Conservation (phyloP, 345 rosid species). For the Eucalyptus fibrosa region DNA sequence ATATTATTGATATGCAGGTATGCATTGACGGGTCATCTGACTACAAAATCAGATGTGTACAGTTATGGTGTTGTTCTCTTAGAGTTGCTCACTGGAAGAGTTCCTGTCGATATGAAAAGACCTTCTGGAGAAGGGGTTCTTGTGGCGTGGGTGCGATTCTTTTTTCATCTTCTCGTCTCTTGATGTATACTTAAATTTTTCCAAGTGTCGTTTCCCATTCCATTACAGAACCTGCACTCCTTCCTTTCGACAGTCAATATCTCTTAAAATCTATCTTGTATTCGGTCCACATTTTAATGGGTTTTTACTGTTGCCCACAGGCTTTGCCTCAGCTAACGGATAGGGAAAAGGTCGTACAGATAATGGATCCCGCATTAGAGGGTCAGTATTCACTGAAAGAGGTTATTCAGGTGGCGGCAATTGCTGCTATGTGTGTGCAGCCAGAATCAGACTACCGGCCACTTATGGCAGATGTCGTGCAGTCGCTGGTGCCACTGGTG, state of each 20-base stretch:
- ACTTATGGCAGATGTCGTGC: conserved; percentile 90
- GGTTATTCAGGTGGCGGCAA: conserved; percentile 84
- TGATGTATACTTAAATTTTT: neutral
- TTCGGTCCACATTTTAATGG: neutral
- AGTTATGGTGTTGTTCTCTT: conserved; percentile 86
- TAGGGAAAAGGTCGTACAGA: conserved; percentile 69
- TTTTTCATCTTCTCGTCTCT: neutral
- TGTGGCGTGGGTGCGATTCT: conserved; percentile 51
- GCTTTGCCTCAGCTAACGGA: conserved; percentile 71
- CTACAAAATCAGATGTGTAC: conserved; percentile 93
- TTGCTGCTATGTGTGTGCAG: conserved; percentile 95
- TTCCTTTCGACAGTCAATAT: neutral
- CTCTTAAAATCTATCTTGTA: neutral
- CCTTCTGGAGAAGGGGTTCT: conserved; percentile 80
- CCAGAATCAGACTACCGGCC: conserved; percentile 90
- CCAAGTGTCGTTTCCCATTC: neutral
- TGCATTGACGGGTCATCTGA: conserved; percentile 87
- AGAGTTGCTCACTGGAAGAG: conserved; percentile 84
- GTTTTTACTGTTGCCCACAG: conserved; percentile 2
- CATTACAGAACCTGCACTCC: neutral
- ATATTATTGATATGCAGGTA: conserved; percentile 29
- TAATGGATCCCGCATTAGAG: conserved; percentile 78
- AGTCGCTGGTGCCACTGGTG: conserved; percentile 71
- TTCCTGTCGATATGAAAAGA: conserved; percentile 80
- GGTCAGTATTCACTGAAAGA: conserved; percentile 81